These are phyloP conservation scores for Pachyrhizus erosus DNA, from an alignment of 306 rosid species.

Conservation along the genomic window DNA sequence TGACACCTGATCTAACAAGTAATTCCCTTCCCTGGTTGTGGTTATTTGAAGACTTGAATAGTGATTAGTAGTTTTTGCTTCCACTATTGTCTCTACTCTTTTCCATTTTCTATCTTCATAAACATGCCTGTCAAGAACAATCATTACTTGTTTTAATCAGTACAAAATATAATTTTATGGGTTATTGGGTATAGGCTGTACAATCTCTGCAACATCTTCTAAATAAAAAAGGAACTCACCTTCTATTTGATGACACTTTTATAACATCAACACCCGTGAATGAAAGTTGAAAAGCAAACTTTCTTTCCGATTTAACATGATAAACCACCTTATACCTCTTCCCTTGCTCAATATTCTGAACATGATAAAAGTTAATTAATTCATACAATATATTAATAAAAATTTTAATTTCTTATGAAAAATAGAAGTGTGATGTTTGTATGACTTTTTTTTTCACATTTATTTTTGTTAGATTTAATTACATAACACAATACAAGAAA, in stretches of 20 bases:
- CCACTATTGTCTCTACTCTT: background rate
- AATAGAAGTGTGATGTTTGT: background rate
- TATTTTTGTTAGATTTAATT: background rate
- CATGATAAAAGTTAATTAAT: background rate
- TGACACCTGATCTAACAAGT: slow-evolving; percentile 48
- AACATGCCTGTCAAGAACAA: background rate
- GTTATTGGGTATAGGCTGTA: background rate
- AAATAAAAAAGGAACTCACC: slow-evolving; percentile 37
- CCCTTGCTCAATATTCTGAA: slow-evolving; percentile 80
- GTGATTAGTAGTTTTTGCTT: slow-evolving; percentile 1
- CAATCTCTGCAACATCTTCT: background rate
- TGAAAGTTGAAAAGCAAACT: slow-evolving; percentile 1
- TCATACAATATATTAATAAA: background rate
- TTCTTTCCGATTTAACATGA: slow-evolving; percentile 40
- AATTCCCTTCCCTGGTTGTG: background rate
- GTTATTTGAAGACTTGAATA: slow-evolving; percentile 25
- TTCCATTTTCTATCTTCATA: background rate
- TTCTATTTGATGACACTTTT: background rate
- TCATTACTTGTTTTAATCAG: slow-evolving; percentile 38
- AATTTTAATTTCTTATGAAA: background rate
- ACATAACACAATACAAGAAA: background rate
- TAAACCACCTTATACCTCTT: slow-evolving; percentile 71
- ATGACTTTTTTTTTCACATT: background rate
- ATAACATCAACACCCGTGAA: slow-evolving; percentile 1
- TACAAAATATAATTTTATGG: background rate